A percentile compares a stretch with the other conserved stretches of the same genome.
Evolutionary conservation across 2,329 filamentous ascomycete species (phyloP).

Genomic region (Plectosphaerella sp.): DNA sequence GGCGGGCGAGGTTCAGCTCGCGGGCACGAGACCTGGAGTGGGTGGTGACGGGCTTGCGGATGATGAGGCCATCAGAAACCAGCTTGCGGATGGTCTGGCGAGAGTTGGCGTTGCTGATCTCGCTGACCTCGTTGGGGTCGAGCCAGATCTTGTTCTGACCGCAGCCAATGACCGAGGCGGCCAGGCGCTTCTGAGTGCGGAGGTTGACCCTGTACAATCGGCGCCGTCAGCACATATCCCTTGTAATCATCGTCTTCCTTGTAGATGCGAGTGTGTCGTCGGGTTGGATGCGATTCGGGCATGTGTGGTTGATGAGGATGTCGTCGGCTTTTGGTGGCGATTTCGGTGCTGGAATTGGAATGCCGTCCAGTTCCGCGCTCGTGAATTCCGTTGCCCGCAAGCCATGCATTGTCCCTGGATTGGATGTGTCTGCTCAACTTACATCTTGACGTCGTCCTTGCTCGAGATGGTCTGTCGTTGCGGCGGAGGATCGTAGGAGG

Average conservation of each 20-base stretch:
- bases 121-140: conserved; percentile 97
- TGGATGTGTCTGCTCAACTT: conserved; percentile 17
- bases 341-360: background rate
- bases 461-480: conserved; percentile 23
- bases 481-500: background rate
- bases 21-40: conserved; percentile 97
- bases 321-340: background rate
- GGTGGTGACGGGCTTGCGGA: conserved; percentile 99
- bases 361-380: too few species aligned
- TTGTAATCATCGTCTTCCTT: too few species aligned
- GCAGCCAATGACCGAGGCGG: conserved; percentile 96
- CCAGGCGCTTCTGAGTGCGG: conserved; percentile 99
- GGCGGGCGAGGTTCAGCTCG: conserved; percentile 88
- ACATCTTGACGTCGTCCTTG: conserved; percentile 31
- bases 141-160: conserved; percentile 99
- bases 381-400: too few species aligned
- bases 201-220: conserved; percentile 84
- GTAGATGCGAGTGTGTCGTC: too few species aligned
- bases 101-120: conserved; percentile 99
- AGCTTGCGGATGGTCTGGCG: conserved; percentile 99
- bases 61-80: conserved; percentile 99
- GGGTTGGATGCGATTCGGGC: background rate
- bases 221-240: background rate
- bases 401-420: background rate
- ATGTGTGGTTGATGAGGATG: background rate